A percentile compares a stretch with the other conserved stretches of the same genome.
Evolutionary conservation across 2,329 filamentous ascomycete genomes (phyloP).

Genomic region (Apiospora saccharicola): DNA sequence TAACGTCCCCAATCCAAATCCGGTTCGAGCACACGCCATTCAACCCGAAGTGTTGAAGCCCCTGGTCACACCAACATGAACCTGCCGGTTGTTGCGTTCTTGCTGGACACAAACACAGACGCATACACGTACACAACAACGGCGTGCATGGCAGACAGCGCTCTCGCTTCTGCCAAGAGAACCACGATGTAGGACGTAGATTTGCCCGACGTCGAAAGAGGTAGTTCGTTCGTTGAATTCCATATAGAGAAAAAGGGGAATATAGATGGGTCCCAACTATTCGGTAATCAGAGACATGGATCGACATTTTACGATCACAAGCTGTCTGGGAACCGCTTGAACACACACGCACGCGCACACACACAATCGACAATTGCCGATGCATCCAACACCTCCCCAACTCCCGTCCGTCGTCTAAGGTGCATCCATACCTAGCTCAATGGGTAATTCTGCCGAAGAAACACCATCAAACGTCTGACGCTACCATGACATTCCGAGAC

Average conservation of each 20-base stretch:
- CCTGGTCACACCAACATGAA: not conserved
- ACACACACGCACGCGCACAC: no score
- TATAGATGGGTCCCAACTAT: not conserved
- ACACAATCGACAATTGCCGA: not conserved
- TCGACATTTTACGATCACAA: no score
- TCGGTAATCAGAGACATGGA: not conserved
- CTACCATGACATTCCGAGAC: slow-evolving; percentile 1
- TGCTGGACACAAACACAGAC: not conserved
- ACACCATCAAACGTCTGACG: not conserved
- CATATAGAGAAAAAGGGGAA: not conserved
- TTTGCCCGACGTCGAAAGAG: slow-evolving; percentile 6
- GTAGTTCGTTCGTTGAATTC: not conserved
- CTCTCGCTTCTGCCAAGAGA: slow-evolving; percentile 1
- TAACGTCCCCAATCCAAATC: not conserved
- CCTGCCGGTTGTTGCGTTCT: not conserved
- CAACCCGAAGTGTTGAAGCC: not conserved
- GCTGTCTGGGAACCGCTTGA: not conserved
- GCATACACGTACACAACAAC: not conserved
- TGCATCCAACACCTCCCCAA: not conserved
- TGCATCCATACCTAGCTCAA: not conserved
- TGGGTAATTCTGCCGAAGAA: slow-evolving; percentile 5
- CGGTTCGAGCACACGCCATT: slow-evolving; percentile 1
- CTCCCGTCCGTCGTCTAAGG: slow-evolving; percentile 7
- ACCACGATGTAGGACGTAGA: slow-evolving; percentile 12
- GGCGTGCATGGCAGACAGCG: not conserved